These are phyloP conservation scores for Kazachstania viticola DNA, from an alignment of 805 yeast genomes.

Conservation along the genomic window DNA sequence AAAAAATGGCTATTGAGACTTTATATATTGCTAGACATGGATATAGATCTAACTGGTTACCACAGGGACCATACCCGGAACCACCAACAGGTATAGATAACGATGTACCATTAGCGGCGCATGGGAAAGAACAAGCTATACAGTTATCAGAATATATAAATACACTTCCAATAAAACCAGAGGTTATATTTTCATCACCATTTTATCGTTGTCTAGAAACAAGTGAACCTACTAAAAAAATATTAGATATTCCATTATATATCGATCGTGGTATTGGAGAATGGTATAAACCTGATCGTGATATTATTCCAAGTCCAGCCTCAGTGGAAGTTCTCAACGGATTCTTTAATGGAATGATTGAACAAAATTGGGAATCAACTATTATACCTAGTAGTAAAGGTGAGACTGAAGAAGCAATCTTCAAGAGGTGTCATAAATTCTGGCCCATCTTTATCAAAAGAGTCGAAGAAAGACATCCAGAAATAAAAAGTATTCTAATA, in stretches of 20 bases:
- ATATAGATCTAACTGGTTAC: conserved; percentile 79
- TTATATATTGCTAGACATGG: conserved; percentile 79
- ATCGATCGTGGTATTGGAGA: conserved; percentile 86
- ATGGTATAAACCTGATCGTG: conserved; percentile 73
- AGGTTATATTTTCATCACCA: conserved; percentile 68
- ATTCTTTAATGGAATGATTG: conserved; percentile 44
- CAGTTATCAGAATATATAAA: conserved; percentile 59
- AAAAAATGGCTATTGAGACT: conserved; percentile 31
- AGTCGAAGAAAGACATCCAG: conserved; percentile 47
- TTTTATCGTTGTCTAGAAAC: conserved; percentile 89
- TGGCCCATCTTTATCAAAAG: conserved; percentile 46
- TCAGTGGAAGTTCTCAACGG: conserved; percentile 34
- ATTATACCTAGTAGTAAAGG: conserved; percentile 55
- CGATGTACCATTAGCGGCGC: conserved; percentile 81
- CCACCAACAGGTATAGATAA: conserved; percentile 85
- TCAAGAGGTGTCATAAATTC: conserved; percentile 46
- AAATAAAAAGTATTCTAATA: conserved; percentile 48
- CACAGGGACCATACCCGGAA: conserved; percentile 56
- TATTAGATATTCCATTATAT: conserved; percentile 45
- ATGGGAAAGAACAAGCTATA: conserved; percentile 80
- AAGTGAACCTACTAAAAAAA: conserved; percentile 54
- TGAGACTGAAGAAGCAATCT: conserved; percentile 62
- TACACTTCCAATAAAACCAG: conserved; percentile 38
- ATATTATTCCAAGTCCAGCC: conserved; percentile 63
- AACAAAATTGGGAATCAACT: conserved; percentile 37